phyloP scores from a whole-genome alignment of 108 stramenopile species.

The Cyclotella distinguenda region DNA sequence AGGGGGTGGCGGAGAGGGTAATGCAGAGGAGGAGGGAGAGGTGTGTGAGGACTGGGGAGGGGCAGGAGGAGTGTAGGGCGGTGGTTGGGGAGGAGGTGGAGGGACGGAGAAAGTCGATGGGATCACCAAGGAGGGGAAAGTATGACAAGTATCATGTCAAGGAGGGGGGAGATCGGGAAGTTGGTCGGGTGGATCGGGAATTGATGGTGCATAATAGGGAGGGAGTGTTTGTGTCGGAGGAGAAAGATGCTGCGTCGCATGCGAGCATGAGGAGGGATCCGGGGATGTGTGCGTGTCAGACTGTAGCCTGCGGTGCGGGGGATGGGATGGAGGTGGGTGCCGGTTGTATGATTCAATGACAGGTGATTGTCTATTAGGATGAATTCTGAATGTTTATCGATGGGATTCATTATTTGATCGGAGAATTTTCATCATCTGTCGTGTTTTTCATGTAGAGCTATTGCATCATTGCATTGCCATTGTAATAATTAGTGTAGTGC shows the following conservation, averaged over 20 bases:
- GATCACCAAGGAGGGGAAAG: slow-evolving; percentile 7
- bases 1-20: slow-evolving; percentile 65
- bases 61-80: not conserved
- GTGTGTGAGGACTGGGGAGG: not conserved
- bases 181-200: not conserved
- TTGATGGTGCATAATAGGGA: not conserved
- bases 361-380: too few relatives aligned
- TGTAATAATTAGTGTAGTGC: too few relatives aligned
- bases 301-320: slow-evolving; percentile 16
- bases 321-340: slow-evolving; percentile 7
- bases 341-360: slow-evolving; percentile 5
- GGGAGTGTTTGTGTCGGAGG: not conserved
- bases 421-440: too few relatives aligned
- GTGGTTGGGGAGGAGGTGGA: not conserved
- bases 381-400: too few relatives aligned
- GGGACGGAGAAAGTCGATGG: not conserved
- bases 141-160: slow-evolving; percentile 17
- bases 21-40: slow-evolving; percentile 20
- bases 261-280: not conserved
- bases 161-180: not conserved
- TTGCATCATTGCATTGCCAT: too few relatives aligned
- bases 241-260: not conserved
- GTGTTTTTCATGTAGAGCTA: too few relatives aligned
- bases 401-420: too few relatives aligned
- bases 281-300: slow-evolving; percentile 11